These are phyloP conservation scores for Suhomyces taliae DNA, from an alignment of 1,139 yeast species.

Conservation along the genomic window DNA sequence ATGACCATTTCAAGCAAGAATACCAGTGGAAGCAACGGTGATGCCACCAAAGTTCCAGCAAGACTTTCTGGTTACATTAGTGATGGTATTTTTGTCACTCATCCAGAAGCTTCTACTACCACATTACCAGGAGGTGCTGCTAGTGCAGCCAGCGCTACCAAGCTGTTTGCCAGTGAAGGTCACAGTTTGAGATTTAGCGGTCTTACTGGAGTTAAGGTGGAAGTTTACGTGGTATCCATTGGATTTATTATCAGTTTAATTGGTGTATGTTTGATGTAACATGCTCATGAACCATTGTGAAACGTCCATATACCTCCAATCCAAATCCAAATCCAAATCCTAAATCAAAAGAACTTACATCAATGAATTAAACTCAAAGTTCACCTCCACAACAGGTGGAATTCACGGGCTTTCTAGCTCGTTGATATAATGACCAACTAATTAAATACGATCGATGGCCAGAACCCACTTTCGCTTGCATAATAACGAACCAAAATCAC, in stretches of 20 bases:
- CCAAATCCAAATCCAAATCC: too few relatives aligned
- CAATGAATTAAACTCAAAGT: too few relatives aligned
- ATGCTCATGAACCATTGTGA: too few relatives aligned
- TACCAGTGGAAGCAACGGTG: neutral
- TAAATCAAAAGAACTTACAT: too few relatives aligned
- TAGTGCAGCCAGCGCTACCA: slow-evolving; percentile 7
- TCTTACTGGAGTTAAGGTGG: neutral
- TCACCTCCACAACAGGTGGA: too few relatives aligned
- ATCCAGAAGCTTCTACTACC: slow-evolving; percentile 2
- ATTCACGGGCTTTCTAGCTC: too few relatives aligned
- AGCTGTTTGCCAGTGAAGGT: neutral
- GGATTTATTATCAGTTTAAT: neutral
- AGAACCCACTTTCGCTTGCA: too few relatives aligned
- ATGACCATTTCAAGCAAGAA: neutral
- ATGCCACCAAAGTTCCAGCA: slow-evolving; percentile 6
- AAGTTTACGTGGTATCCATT: neutral
- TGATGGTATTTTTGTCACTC: slow-evolving; percentile 7
- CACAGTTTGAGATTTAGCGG: neutral
- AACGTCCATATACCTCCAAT: too few relatives aligned
- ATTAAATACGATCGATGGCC: too few relatives aligned
- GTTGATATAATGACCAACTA: too few relatives aligned
- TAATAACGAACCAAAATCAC: too few relatives aligned
- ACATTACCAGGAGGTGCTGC: slow-evolving; percentile 10
- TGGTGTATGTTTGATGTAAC: slow-evolving; percentile 2
- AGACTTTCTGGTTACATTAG: slow-evolving; percentile 8